A percentile compares a stretch with the other conserved stretches of the same genome.
These are phyloP conservation scores for Phytophthora fragariaefolia DNA, from an alignment of 352 stramenopile species.

Conservation along the genomic window DNA sequence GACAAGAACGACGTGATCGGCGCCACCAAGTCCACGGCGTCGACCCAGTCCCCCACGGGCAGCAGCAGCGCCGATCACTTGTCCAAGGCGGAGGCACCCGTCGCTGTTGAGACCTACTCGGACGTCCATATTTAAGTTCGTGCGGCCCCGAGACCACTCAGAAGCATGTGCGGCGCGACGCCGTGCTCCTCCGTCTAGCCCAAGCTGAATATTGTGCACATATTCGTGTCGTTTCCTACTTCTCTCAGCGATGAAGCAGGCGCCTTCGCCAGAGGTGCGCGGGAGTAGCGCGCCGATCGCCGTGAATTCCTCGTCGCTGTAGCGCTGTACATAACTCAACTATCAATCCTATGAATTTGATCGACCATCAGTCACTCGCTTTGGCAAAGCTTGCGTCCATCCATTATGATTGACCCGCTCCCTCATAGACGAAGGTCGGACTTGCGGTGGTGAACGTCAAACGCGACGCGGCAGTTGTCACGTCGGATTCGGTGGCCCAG, in stretches of 20 bases:
- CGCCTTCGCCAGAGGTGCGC: conserved; percentile 22
- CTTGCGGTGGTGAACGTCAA: conserved; percentile 8
- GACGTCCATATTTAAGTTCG: conserved; percentile 57
- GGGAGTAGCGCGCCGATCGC: conserved; percentile 30
- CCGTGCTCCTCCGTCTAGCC: conserved; percentile 17
- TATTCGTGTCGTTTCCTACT: conserved; percentile 30
- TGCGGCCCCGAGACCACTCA: conserved; percentile 2
- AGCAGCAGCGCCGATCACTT: conserved; percentile 26
- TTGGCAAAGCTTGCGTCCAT: background rate
- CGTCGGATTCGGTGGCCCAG: conserved; percentile 21
- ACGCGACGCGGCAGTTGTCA: conserved; percentile 10
- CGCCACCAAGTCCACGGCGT: conserved; percentile 34
- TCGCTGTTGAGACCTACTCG: conserved; percentile 43
- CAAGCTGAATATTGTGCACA: conserved; percentile 40
- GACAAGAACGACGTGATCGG: conserved; percentile 45
- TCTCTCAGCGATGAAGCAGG: conserved; percentile 18
- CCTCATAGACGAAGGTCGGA: conserved; percentile 4
- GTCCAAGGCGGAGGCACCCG: conserved; percentile 29
- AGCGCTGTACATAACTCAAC: conserved; percentile 38
- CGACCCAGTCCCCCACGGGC: conserved; percentile 34
- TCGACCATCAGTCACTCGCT: conserved; percentile 14
- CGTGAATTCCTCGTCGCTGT: conserved; percentile 58
- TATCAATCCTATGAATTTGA: conserved; percentile 31
- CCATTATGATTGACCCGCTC: background rate
- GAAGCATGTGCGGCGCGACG: background rate